phyloP scores from a whole-genome alignment of 192 early-diverging fungal species.

The Backusella sp. region DNA sequence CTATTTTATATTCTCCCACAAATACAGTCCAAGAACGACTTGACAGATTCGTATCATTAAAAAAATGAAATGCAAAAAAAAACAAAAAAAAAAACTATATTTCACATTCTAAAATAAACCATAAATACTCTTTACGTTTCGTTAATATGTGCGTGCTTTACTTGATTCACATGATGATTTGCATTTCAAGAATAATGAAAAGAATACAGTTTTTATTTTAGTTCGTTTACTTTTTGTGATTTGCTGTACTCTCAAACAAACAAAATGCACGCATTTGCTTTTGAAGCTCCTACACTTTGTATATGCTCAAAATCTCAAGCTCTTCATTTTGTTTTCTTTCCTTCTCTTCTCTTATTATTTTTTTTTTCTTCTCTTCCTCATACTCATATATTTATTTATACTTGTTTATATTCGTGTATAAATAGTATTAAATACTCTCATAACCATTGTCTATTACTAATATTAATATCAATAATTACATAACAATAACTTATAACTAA shows the following conservation, averaged over 20 bases:
- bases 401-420: neutral
- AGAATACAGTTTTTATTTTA: neutral
- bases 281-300: neutral
- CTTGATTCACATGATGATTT: neutral
- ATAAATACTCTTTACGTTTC: neutral
- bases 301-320: neutral
- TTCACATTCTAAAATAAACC: neutral
- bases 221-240: neutral
- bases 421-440: neutral
- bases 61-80: neutral
- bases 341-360: slow-evolving; percentile 10
- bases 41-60: slow-evolving; percentile 7
- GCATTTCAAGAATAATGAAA: slow-evolving; percentile 7
- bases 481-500: neutral
- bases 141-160: slow-evolving; percentile 4
- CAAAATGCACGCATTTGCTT: neutral
- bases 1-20: neutral
- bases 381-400: neutral
- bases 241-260: neutral
- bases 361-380: neutral
- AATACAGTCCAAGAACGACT: neutral
- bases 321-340: neutral
- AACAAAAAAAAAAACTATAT: neutral
- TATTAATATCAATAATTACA: neutral
- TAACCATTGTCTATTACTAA: neutral